A percentile compares a stretch with the other conserved stretches of the same genome.
These are phyloP conservation scores for Pseudopithomyces chartarum DNA, from an alignment of 2,329 filamentous ascomycete species.

Conservation along the genomic window DNA sequence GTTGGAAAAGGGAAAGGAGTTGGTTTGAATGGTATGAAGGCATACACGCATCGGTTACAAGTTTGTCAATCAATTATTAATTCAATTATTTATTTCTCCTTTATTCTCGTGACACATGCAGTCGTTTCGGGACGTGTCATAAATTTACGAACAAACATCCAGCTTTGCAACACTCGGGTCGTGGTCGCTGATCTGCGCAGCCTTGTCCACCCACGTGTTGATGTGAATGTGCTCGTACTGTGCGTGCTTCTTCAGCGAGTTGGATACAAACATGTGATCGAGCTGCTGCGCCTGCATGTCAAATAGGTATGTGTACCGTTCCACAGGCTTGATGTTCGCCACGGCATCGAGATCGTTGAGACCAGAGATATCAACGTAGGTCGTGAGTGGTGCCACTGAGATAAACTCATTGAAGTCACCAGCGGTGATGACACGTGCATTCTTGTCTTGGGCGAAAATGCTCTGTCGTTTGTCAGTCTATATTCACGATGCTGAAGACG, in stretches of 20 bases:
- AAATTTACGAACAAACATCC: conserved; percentile 58
- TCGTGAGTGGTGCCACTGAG: conserved; percentile 63
- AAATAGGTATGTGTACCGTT: conserved; percentile 74
- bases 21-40: no score
- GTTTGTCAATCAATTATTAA: neutral
- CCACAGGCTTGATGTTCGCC: conserved; percentile 55
- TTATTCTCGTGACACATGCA: neutral
- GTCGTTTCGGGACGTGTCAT: neutral
- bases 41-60: neutral
- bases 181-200: conserved; percentile 67
- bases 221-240: conserved; percentile 71
- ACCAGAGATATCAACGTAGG: conserved; percentile 59
- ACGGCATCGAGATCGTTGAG: conserved; percentile 68
- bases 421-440: conserved; percentile 63
- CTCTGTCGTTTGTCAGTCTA: conserved; percentile 31
- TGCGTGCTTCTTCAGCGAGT: conserved; percentile 51
- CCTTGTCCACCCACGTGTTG: conserved; percentile 68
- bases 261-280: conserved; percentile 72
- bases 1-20: no score
- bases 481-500: neutral
- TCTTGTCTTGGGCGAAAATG: conserved; percentile 61
- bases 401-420: conserved; percentile 78
- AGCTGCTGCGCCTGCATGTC: conserved; percentile 72
- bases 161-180: conserved; percentile 70
- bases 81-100: neutral